Conservation (phyloP, 345 rosid genomes). For the Eucalyptus cloeziana region DNA sequence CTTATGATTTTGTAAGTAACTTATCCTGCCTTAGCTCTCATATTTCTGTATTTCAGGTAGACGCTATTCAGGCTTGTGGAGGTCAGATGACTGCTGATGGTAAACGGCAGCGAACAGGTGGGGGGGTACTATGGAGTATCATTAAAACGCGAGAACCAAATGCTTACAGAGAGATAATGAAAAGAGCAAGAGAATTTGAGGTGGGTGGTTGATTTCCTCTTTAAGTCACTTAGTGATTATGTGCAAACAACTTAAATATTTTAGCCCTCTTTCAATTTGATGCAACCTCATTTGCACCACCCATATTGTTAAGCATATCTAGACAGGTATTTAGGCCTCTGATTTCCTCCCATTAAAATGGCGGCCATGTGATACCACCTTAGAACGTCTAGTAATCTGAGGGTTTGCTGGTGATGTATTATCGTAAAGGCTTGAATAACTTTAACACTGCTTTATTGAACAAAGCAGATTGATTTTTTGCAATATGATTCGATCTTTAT, state of each 20-base stretch:
- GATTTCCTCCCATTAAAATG: not conserved
- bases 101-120: slow-evolving; percentile 60
- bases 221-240: not conserved
- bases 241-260: not conserved
- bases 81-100: slow-evolving; percentile 97
- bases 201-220: slow-evolving; percentile 8
- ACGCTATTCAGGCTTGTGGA: slow-evolving; percentile 77
- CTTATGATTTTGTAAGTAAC: not conserved
- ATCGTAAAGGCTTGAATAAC: not conserved
- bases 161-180: slow-evolving; percentile 71
- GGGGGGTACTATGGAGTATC: slow-evolving; percentile 82
- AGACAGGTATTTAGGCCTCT: not conserved
- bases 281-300: not conserved
- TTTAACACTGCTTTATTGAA: not conserved
- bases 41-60: slow-evolving; percentile 38
- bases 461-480: not conserved
- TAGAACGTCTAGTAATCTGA: not conserved
- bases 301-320: not conserved
- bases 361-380: not conserved
- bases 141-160: slow-evolving; percentile 74
- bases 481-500: not conserved
- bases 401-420: not conserved
- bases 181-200: slow-evolving; percentile 86
- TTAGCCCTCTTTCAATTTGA: not conserved
- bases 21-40: not conserved